A percentile compares a stretch with the other conserved stretches of the same genome.
Evolutionary conservation across 306 rosid genomes (phyloP).

Genomic region (Quillaja saponaria): DNA sequence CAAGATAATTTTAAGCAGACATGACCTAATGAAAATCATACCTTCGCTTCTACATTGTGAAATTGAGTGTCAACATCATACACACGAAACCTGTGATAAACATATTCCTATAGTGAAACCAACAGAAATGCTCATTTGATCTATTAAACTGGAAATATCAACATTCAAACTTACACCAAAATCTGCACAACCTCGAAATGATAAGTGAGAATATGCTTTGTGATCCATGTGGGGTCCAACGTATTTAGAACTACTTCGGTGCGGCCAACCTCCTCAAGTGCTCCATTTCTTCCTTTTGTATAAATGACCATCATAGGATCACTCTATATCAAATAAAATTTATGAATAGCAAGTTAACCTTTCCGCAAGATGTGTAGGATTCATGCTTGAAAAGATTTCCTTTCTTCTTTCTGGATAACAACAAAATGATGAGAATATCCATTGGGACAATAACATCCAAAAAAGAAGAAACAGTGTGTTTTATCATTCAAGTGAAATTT

Average conservation of each 20-base stretch:
- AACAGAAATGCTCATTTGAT: slow-evolving; percentile 34
- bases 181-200: slow-evolving; percentile 88
- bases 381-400: not conserved
- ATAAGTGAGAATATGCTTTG: slow-evolving; percentile 65
- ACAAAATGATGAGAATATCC: slow-evolving; percentile 21
- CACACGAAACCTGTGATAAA: slow-evolving; percentile 73
- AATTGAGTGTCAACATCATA: slow-evolving; percentile 89
- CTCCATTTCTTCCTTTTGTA: slow-evolving; percentile 76
- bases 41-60: slow-evolving; percentile 81
- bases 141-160: slow-evolving; percentile 31
- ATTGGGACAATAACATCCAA: slow-evolving; percentile 15
- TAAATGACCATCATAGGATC: slow-evolving; percentile 88
- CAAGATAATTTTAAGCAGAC: slow-evolving; percentile 17
- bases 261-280: slow-evolving; percentile 78
- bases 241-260: slow-evolving; percentile 91
- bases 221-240: slow-evolving; percentile 81
- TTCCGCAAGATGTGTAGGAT: slow-evolving; percentile 29
- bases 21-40: slow-evolving; percentile 33
- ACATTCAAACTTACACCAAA: slow-evolving; percentile 78
- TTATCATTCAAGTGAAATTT: not conserved
- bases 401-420: not conserved
- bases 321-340: slow-evolving; percentile 56
- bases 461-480: not conserved
- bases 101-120: slow-evolving; percentile 37
- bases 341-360: slow-evolving; percentile 8